These are phyloP conservation scores for Xylaria curta DNA, from an alignment of 495 filamentous ascomycete species.

Conservation along the genomic window DNA sequence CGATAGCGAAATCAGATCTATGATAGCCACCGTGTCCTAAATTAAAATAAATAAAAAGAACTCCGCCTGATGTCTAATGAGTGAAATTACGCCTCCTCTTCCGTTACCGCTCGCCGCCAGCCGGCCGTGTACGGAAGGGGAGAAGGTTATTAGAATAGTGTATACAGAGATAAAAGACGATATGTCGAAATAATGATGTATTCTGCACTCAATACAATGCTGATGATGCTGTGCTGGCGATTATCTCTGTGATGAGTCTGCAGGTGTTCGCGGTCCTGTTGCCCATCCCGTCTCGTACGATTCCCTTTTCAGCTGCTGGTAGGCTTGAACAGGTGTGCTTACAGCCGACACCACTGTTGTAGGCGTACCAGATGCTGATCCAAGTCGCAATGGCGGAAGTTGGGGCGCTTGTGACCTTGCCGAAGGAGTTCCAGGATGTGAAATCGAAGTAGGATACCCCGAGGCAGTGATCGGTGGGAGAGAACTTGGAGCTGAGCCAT, in stretches of 20 bases:
- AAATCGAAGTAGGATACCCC: slow-evolving; percentile 40
- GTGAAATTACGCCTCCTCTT: slow-evolving; percentile 2
- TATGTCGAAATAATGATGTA: slow-evolving; percentile 2
- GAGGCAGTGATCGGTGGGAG: slow-evolving; percentile 47
- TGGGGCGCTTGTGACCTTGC: slow-evolving; percentile 45
- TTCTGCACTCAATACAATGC: not conserved
- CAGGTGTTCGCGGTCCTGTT: slow-evolving; percentile 41
- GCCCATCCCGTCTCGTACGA: slow-evolving; percentile 56
- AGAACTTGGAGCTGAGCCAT: slow-evolving; percentile 40
- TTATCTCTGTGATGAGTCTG: slow-evolving; percentile 31
- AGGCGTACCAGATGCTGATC: slow-evolving; percentile 43
- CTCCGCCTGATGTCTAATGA: slow-evolving; percentile 18
- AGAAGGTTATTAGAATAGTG: slow-evolving; percentile 1
- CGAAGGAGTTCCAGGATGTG: slow-evolving; percentile 51
- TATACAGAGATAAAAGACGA: not conserved
- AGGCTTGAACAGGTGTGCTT: slow-evolving; percentile 38
- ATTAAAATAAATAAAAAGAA: slow-evolving; percentile 13
- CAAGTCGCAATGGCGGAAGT: slow-evolving; percentile 53
- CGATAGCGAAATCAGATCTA: slow-evolving; percentile 28
- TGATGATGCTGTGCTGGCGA: not conserved
- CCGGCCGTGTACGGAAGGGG: not conserved
- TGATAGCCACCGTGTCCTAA: slow-evolving; percentile 12
- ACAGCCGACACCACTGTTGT: slow-evolving; percentile 36
- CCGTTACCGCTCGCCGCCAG: slow-evolving; percentile 2
- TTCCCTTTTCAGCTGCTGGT: slow-evolving; percentile 40